Base-by-base conservation (phyloP, 2,329 filamentous ascomycete species). In the Aspergillus uvarum region DNA sequence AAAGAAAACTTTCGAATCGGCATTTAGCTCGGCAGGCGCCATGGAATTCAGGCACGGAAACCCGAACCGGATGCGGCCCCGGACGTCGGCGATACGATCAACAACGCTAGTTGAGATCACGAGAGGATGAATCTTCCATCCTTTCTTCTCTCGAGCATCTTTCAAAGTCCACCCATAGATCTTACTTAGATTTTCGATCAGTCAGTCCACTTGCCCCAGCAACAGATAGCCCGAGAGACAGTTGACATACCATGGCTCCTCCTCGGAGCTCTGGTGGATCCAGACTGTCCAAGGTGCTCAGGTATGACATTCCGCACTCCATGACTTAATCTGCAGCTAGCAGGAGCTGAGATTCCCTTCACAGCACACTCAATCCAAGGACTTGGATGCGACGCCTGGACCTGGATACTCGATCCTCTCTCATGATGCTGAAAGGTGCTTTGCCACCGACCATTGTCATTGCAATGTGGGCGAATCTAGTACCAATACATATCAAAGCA, bases 361-460 rank as follows among this genome's bases (percentile, higher is more conserved):
- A 51, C 31, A 68, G 68, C 14, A 35, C 52, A 42, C 6, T 68
- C 1, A 62, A 63, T 32, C 67, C 62, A 12, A 35, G 32, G 22
- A 56, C 42, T 54, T 69, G 68, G 69, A 68, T 67, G 66, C 48
- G 63, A 35, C 65, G 63, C 10, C 60, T 73, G 4, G 70, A 64
- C 5, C 48, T 74, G 44, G 72, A 74, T 22, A 26, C 49, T 38
- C 56, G 47, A 26, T 68, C 67, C 12, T 54, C 71, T 5, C 65
- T 74, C 11, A 65, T 72, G 63, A 71, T 73, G 68, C 51, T 75
- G 53, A 86, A 84, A 72, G 85, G 83, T 55, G 85, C 81, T 1
- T 67, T 87, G 16, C 77, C 85, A 4, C 84, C 85, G 0, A 79
- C 79, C 0, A 84, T 87, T 53, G 80, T 75, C 44, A 76, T 86